Conservation (phyloP, 2,329 filamentous ascomycete species). For the Fusarium papillatum region DNA sequence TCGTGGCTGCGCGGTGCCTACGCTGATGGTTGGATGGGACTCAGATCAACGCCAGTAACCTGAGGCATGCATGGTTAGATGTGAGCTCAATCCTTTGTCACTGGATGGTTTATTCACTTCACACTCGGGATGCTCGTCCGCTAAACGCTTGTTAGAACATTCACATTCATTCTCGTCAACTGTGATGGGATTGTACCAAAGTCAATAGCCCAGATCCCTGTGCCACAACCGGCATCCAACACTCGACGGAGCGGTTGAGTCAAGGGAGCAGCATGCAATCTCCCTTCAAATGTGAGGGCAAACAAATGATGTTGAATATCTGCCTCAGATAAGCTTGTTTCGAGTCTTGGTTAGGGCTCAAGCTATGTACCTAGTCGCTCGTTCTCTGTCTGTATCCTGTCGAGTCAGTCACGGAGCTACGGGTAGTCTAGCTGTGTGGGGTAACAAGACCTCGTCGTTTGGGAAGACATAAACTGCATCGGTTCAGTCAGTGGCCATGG, state of each 20-base stretch:
- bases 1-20: not conserved
- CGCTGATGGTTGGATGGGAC: conserved; percentile 23
- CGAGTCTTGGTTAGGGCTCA: not conserved
- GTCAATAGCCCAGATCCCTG: conserved; percentile 15
- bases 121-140: conserved; percentile 29
- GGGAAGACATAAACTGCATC: conserved; percentile 22
- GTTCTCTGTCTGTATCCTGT: conserved; percentile 13
- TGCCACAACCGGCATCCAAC: not conserved
- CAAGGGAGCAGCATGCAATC: conserved; percentile 9
- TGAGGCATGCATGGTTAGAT: not conserved
- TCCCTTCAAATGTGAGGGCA: conserved; percentile 20
- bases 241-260: not conserved
- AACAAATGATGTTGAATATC: conserved; percentile 33
- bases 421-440: not conserved
- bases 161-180: not conserved
- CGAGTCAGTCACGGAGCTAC: not conserved
- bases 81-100: not conserved
- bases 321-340: not conserved
- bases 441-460: conserved; percentile 24
- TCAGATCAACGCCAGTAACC: conserved; percentile 29
- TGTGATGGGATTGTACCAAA: not conserved
- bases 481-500: not conserved
- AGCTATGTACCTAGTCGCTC: conserved; percentile 23
- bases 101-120: conserved; percentile 3
- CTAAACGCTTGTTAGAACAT: not conserved